Evolutionary conservation across 805 yeast genomes (phyloP), one percentile per base, ranked within the genome.

Genomic region (Sugiyamaella americana): DNA sequence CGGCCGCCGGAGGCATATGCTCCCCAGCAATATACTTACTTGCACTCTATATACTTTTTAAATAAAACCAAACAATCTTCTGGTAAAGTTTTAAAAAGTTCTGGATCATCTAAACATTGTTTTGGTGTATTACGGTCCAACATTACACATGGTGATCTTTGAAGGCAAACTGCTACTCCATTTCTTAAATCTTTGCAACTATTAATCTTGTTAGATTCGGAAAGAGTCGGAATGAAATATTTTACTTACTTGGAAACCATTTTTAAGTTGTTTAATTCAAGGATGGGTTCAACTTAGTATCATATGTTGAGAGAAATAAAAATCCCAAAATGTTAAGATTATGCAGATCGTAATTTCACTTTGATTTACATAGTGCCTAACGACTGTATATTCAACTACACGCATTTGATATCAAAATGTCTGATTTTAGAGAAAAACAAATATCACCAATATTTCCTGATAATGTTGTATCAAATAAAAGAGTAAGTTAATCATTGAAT

Each of bases 101-200:
- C 82, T 1, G 95, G 95, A 52, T 89, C 73, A 34, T 84, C 83
- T 18, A 89, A 65, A 61, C 98, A 91, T 49, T 87, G 82, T 51
- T 87, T 82, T 2, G 98, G 98, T 1, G 86, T 86, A 65, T 93
- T 75, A 54, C 98, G 74, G 51, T 93, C 86, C 19, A 91, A 75
- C 69, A 91, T 73, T 43, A 91, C 98, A 65, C 98, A 91, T 13
- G 98, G 98, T 3, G 97, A 88, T 60, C 97, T 77, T 64, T 91
- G 98, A 41, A 91, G 74, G 63, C 98, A 91, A 18, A 91, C 81
- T 6, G 98, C 98, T 48, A 93, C 86, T n/a, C 95, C 96, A 57
- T 79, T 87, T 59, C 89, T 79, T 62, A 91, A 94, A 65, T 91
- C 98, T 60, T 85, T 83, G 65, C 98, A 91, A 73, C 96, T 88